Percentiles rank a stretch among this genome's conserved stretches.
These are phyloP conservation scores for Hamamelis virginiana DNA, from an alignment of 164 flowering plant genomes.

Conservation along the genomic window DNA sequence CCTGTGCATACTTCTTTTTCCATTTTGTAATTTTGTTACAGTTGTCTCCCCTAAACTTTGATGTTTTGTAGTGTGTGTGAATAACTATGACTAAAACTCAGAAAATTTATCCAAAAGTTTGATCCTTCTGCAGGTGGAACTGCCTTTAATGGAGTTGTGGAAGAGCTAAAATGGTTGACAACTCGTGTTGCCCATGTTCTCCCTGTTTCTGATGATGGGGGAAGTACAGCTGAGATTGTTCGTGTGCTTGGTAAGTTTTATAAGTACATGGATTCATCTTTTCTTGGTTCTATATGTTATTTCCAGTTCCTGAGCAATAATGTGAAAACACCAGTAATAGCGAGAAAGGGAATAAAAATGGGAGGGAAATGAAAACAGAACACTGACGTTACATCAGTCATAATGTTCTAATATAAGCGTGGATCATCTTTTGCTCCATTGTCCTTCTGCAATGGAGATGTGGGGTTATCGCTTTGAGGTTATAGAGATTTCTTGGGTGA, in stretches of 20 bases:
- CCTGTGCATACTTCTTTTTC: too few relatives aligned
- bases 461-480: too few relatives aligned
- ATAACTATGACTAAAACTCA: not conserved
- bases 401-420: too few relatives aligned
- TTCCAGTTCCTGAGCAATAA: not conserved
- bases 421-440: too few relatives aligned
- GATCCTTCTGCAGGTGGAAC: conserved; percentile 68
- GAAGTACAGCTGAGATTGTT: conserved; percentile 98
- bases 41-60: not conserved
- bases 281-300: not conserved
- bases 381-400: too few relatives aligned
- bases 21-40: too few relatives aligned
- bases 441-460: too few relatives aligned
- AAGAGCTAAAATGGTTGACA: conserved; percentile 83
- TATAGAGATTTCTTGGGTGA: too few relatives aligned
- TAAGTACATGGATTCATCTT: not conserved
- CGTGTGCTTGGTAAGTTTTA: conserved; percentile 79
- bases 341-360: not conserved
- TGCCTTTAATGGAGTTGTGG: conserved; percentile 96
- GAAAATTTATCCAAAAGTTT: not conserved
- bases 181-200: conserved; percentile 93
- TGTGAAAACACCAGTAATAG: not conserved
- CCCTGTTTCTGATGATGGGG: conserved; percentile 99
- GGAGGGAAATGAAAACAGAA: not conserved
- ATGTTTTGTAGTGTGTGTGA: not conserved